phyloP scores from a whole-genome alignment of 305 asterid species.

The Plantago coronopus region DNA sequence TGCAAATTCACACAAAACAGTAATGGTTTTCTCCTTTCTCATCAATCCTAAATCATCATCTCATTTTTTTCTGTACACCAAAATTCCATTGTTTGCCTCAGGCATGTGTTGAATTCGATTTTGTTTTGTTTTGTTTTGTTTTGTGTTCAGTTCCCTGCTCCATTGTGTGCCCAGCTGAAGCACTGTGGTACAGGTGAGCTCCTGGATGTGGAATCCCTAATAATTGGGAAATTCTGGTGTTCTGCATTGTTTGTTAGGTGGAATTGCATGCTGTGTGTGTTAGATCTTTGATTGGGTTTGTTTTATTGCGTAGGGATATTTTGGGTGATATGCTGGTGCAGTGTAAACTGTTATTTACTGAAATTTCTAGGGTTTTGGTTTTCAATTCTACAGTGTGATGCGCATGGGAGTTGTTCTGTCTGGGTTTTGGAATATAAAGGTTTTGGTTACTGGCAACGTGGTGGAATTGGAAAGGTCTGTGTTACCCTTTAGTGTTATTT shows the following conservation, averaged over 20 bases:
- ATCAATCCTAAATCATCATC: no score
- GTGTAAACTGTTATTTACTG: conserved; percentile 29
- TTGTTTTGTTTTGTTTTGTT: not conserved
- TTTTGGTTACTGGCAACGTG: conserved; percentile 31
- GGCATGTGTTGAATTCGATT: not conserved
- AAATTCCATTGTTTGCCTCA: no score
- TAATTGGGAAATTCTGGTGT: conserved; percentile 23
- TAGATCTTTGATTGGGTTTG: conserved; percentile 36
- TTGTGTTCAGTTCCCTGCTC: not conserved
- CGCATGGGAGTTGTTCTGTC: conserved; percentile 56
- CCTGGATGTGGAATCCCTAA: conserved; percentile 19
- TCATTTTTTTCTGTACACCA: no score
- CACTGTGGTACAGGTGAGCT: not conserved
- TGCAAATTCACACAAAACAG: no score
- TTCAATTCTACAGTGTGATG: conserved; percentile 61
- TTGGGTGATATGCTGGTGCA: conserved; percentile 21
- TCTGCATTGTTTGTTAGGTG: conserved; percentile 21
- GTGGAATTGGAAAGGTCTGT: conserved; percentile 39
- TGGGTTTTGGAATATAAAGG: conserved; percentile 42
- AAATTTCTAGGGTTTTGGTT: conserved; percentile 34
- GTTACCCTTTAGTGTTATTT: conserved; percentile 13
- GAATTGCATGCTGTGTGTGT: conserved; percentile 35
- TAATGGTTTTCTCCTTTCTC: no score
- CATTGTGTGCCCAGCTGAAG: not conserved
- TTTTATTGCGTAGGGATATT: conserved; percentile 20